Base-by-base conservation (phyloP, 257 asterid species). In the Ophiorrhiza pumila region DNA sequence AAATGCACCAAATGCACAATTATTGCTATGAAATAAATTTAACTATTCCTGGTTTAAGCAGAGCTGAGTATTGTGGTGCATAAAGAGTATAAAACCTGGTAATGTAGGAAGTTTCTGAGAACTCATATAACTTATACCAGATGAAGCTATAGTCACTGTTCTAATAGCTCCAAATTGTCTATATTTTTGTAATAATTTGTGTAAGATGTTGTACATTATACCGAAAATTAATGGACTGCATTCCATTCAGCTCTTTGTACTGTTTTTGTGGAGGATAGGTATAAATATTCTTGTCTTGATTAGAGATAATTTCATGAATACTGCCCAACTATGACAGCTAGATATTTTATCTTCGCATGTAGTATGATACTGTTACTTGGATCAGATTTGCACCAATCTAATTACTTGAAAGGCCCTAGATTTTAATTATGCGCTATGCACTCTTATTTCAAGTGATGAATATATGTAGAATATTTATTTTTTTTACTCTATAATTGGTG, bases 41-140 rank as follows among this genome's bases (percentile, higher is more conserved):
- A 59, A 34, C 66, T 61, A 15, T 2, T 61, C 43, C 18, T 46
- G 41, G 31, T 47, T 46, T 29, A 17, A 29, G 10, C 52, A 12
- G 35, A n/a, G 70, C 37, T 65, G 55, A 65, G n/a, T 65, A 0
- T 39, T 65, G 49, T 35, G 68, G 46, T 62, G 69, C 31, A 63
- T 22, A 18, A 37, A 12, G 1, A 22, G 4, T 37, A 11, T 12
- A 63, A 62, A 8, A 0, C 50, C 29, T 8, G n/a, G 46, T 7
- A 37, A 35, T 14, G 34, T 17, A 42, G 23, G 17, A 61, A 17
- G 2, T 22, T 12, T 42, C 23, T n/a, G 5, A 23, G 18, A 41
- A 22, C 22, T 65, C 11, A 43, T 27, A 12, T 25, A 45, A 13
- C n/a, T 29, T 31, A 14, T 50, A 72, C 25, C 27, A 66, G 50